Base-by-base conservation (phyloP, 495 filamentous ascomycete species). In the Collariella sp. region DNA sequence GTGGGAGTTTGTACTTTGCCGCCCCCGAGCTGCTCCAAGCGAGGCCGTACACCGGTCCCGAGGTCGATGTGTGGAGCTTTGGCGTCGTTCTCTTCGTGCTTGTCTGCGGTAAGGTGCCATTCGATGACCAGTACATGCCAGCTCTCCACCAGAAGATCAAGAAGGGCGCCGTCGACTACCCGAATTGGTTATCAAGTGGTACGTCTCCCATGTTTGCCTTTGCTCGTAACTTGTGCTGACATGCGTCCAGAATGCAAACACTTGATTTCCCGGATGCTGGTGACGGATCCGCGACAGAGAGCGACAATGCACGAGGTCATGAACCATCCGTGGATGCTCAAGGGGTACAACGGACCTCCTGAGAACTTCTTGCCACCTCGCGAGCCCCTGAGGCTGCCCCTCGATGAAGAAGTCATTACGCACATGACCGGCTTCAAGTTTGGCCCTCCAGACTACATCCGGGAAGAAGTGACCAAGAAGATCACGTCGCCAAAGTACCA, bases 361-460 rank as follows among this genome's bases (percentile, higher is more conserved):
- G 93, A 99, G 44, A 99, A 96, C 60, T 86, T 86, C 55, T 78
- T 99, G 1, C 89, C 91, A 12, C 68, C 74, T 38, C 84, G 93
- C 26, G 91, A 96, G 58, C 89, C 93, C 31, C 64, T 99, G 24
- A 79, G 86, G 40, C 73, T 95, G 23, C 89, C 94, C 1, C 73
- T 99, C 22, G 91, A 99, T 65, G 75, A 80, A 0, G 81, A 84
- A 40, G 84, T 96, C 13, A 82, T 97, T 50, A 75, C 86, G 52
- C 89, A 88, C 56, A 99, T 99, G 93, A 95, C 87, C 2, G 93
- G 93, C 13, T 99, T 99, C 68, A 94, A 99, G 68, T 99, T 99
- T 69, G 93, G 93, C 1, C 72, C 87, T 0, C 74, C 89, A 9
- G 91, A 96, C 7, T 79, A 83, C 24, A 96, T 99, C 62, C 80